Evolutionary conservation across 495 filamentous ascomycete species (phyloP).

Genomic region (Astrothelium macrocarpum): DNA sequence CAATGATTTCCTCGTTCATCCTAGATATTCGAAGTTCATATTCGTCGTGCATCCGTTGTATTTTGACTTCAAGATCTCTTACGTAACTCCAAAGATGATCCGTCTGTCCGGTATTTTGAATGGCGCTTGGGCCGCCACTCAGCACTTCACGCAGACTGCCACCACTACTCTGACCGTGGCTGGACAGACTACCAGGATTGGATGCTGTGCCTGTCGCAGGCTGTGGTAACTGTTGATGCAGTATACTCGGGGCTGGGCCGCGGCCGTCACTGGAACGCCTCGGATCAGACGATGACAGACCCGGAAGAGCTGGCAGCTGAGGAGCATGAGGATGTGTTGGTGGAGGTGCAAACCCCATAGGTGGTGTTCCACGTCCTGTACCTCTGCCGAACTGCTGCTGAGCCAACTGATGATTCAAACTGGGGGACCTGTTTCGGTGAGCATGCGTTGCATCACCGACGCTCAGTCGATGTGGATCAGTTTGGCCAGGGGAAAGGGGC

Average conservation of each 20-base stretch:
- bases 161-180: slow-evolving; percentile 28
- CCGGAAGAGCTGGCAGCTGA: slow-evolving; percentile 45
- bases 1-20: slow-evolving; percentile 27
- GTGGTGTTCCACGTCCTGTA: slow-evolving; percentile 32
- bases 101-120: background rate
- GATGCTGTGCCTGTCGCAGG: slow-evolving; percentile 16
- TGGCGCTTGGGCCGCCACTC: slow-evolving; percentile 9
- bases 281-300: slow-evolving; percentile 19
- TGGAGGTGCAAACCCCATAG: slow-evolving; percentile 24
- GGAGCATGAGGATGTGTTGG: slow-evolving; percentile 33
- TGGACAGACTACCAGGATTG: slow-evolving; percentile 32
- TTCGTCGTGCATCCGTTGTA: slow-evolving; percentile 26
- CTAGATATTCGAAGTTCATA: slow-evolving; percentile 25
- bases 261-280: slow-evolving; percentile 12
- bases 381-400: slow-evolving; percentile 55
- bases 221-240: slow-evolving; percentile 25
- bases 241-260: slow-evolving; percentile 25
- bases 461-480: slow-evolving; percentile 49
- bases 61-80: slow-evolving; percentile 25
- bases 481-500: slow-evolving; percentile 66
- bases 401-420: slow-evolving; percentile 56
- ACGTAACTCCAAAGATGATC: slow-evolving; percentile 27
- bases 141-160: slow-evolving; percentile 32
- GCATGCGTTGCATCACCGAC: slow-evolving; percentile 41
- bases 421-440: slow-evolving; percentile 59